phyloP scores from a whole-genome alignment of 805 yeast species.

The Candida methanosorbosa region DNA sequence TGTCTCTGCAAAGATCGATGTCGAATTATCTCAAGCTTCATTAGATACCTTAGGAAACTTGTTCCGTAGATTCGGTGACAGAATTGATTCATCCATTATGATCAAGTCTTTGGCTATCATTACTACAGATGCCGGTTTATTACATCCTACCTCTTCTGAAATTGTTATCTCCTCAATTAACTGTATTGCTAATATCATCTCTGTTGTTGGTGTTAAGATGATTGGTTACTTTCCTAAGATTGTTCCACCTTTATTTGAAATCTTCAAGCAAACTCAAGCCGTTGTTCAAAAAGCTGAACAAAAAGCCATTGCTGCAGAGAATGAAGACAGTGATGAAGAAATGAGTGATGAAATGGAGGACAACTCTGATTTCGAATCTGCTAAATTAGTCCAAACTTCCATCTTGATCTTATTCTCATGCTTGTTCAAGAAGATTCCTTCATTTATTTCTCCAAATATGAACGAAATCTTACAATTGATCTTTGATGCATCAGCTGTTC shows the following conservation, averaged over 20 bases:
- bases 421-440: conserved; percentile 75
- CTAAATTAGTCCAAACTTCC: conserved; percentile 54
- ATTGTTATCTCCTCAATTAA: conserved; percentile 65
- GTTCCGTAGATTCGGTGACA: conserved; percentile 52
- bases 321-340: conserved; percentile 20
- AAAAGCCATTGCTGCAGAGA: conserved; percentile 20
- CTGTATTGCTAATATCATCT: conserved; percentile 60
- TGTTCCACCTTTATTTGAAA: conserved; percentile 61
- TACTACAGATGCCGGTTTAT: conserved; percentile 43
- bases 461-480: conserved; percentile 52
- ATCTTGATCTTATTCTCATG: conserved; percentile 65
- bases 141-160: conserved; percentile 40
- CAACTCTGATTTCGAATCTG: conserved; percentile 14
- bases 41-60: conserved; percentile 59
- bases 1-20: conserved; percentile 25
- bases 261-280: conserved; percentile 38
- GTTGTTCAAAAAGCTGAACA: conserved; percentile 13
- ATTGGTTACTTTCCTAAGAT: conserved; percentile 82
- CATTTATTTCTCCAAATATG: conserved; percentile 66
- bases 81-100: conserved; percentile 38
- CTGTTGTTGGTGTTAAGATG: conserved; percentile 74
- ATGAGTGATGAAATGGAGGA: conserved; percentile 7
- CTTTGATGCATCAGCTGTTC: conserved; percentile 48
- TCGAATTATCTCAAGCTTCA: conserved; percentile 57
- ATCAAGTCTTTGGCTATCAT: conserved; percentile 40